Percentiles rank a stretch among this genome's conserved stretches.
phyloP scores from a whole-genome alignment of 768 basidiomycete genomes.

The Tricholoma sp. region DNA sequence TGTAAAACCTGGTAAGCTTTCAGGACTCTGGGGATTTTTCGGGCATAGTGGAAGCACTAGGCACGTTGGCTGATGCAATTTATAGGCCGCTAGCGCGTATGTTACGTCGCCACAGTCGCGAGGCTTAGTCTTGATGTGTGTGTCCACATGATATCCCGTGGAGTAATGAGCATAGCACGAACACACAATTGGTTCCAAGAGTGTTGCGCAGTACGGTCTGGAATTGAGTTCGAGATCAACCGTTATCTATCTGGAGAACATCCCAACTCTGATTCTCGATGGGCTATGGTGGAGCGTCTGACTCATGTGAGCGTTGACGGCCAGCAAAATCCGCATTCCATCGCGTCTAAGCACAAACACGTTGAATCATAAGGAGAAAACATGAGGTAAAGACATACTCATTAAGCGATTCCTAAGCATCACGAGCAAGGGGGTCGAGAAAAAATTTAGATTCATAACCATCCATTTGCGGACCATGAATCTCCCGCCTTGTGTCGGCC shows the following conservation, averaged over 20 bases:
- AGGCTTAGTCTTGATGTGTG: not conserved
- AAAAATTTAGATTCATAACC: not conserved
- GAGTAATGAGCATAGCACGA: not conserved
- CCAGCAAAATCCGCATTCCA: not conserved
- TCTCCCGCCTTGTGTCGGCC: not conserved
- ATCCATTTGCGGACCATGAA: not conserved
- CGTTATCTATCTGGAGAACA: not conserved
- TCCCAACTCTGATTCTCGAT: not conserved
- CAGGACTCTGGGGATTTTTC: not conserved
- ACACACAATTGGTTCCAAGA: not conserved
- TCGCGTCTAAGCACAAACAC: not conserved
- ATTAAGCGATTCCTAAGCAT: not conserved
- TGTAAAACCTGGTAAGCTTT: not conserved
- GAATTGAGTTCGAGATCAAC: not conserved
- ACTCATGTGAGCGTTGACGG: not conserved
- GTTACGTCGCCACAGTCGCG: not conserved
- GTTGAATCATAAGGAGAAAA: not conserved
- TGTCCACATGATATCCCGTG: not conserved
- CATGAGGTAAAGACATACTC: slow-evolving; percentile 1
- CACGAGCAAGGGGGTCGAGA: not conserved
- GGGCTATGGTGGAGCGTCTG: not conserved
- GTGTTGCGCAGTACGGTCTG: not conserved
- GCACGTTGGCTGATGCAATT: not conserved
- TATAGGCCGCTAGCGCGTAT: not conserved
- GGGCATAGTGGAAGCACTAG: not conserved